phyloP scores from a whole-genome alignment of 2,329 filamentous ascomycete species.

The Hypoxylon sp. region DNA sequence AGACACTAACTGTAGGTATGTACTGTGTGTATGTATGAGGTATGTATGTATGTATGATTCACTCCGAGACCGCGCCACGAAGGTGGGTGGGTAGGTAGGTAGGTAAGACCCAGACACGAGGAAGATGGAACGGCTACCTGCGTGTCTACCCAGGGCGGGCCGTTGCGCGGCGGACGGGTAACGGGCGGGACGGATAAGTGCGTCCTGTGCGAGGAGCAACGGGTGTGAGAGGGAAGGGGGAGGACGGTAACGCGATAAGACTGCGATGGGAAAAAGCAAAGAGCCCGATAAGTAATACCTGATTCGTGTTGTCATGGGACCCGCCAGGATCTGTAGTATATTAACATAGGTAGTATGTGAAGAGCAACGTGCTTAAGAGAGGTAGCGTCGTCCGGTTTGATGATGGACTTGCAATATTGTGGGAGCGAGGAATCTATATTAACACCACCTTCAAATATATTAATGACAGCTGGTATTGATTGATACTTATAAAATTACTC shows the following conservation, averaged over 20 bases:
- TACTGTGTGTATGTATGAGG: not conserved
- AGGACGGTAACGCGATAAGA: not conserved
- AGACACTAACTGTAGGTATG: too few relatives aligned
- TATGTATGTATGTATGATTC: not conserved
- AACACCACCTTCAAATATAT: not conserved
- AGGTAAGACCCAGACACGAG: constrained; percentile 8
- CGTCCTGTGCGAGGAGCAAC: constrained; percentile 11
- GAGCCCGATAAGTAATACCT: not conserved
- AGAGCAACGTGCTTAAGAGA: too few relatives aligned
- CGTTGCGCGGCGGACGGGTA: constrained; percentile 28
- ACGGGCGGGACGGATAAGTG: constrained; percentile 31
- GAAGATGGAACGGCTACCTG: constrained; percentile 29
- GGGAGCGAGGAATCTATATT: not conserved
- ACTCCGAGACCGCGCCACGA: constrained; percentile 3
- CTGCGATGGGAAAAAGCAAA: not conserved
- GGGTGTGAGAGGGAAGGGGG: not conserved
- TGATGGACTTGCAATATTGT: not conserved
- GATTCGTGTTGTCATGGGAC: too few relatives aligned
- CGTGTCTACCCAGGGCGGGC: constrained; percentile 23
- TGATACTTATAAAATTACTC: not conserved
- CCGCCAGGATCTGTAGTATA: too few relatives aligned
- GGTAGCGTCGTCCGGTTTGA: not conserved
- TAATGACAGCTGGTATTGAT: not conserved
- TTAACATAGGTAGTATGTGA: too few relatives aligned
- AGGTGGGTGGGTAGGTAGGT: not conserved